Percentiles rank a stretch among this genome's conserved stretches.
These are phyloP conservation scores for Arthrobotrys pseudoclavata DNA, from an alignment of 2,329 filamentous ascomycete genomes.

Conservation along the genomic window DNA sequence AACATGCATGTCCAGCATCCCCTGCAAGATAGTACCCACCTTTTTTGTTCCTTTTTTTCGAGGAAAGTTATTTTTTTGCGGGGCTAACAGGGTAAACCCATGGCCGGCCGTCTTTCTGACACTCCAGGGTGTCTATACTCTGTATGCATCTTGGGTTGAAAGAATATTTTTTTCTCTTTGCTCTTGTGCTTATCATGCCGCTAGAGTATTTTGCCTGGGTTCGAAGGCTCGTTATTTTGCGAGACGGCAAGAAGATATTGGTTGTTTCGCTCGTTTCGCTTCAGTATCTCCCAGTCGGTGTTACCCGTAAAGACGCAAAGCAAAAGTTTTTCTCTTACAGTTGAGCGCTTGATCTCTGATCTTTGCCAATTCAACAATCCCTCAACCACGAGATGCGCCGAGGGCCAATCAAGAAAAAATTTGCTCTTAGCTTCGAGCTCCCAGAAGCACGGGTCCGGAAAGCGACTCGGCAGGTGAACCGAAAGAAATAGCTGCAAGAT, in stretches of 20 bases:
- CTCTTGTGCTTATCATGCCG: conserved; percentile 30
- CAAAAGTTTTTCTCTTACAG: background rate
- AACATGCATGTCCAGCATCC: conserved; percentile 40
- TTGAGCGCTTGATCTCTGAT: conserved; percentile 35
- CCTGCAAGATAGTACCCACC: conserved; percentile 49
- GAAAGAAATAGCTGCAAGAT: conserved; percentile 44
- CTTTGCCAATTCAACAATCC: conserved; percentile 8
- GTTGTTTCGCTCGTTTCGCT: conserved; percentile 12
- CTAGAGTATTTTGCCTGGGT: background rate
- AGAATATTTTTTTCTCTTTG: conserved; percentile 33
- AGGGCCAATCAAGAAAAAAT: conserved; percentile 42
- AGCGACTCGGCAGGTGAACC: conserved; percentile 57
- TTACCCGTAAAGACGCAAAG: conserved; percentile 30
- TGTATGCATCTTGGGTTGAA: conserved; percentile 36
- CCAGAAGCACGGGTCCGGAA: conserved; percentile 43
- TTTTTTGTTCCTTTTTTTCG: conserved; percentile 43
- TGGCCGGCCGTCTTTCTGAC: conserved; percentile 46
- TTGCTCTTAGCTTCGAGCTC: conserved; percentile 39
- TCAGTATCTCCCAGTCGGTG: conserved; percentile 31
- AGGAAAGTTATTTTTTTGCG: conserved; percentile 54
- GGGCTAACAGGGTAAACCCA: conserved; percentile 61
- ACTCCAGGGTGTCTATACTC: conserved; percentile 16
- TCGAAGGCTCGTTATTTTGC: background rate
- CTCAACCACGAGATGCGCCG: conserved; percentile 2
- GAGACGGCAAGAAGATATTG: conserved; percentile 14